These are phyloP conservation scores for Colletotrichum sp. DNA, from an alignment of 2,329 filamentous ascomycete genomes.

Conservation along the genomic window DNA sequence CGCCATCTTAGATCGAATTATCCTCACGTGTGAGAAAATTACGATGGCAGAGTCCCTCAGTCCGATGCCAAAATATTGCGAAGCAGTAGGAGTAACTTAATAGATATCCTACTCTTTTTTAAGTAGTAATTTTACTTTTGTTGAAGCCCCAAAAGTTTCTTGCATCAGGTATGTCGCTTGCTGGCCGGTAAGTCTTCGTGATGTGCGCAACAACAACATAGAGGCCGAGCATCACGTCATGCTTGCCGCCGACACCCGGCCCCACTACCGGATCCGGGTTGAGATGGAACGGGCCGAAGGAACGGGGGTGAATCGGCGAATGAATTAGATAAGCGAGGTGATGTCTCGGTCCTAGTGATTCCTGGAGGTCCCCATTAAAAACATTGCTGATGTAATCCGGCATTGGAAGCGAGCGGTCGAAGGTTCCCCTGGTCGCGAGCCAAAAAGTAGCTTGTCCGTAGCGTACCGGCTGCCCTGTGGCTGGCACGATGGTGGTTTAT, in stretches of 20 bases:
- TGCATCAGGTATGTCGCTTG: too few species aligned
- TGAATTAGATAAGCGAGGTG: background rate
- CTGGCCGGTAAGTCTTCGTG: too few species aligned
- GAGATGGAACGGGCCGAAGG: background rate
- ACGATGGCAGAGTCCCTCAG: background rate
- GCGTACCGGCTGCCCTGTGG: conserved; percentile 5
- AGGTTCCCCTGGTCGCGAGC: background rate
- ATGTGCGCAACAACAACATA: background rate
- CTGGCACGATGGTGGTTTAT: background rate
- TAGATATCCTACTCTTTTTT: too few species aligned
- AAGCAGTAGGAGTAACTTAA: background rate
- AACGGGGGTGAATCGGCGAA: background rate
- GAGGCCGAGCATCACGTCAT: background rate
- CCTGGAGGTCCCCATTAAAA: background rate
- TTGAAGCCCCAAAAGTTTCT: too few species aligned
- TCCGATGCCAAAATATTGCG: background rate
- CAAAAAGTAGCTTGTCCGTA: background rate
- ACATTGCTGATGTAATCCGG: background rate
- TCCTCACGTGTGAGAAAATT: background rate
- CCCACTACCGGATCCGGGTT: background rate
- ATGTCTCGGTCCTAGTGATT: background rate
- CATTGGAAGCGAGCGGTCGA: background rate
- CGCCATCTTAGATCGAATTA: too few species aligned
- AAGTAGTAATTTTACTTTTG: too few species aligned
- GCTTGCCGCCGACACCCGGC: background rate